These are phyloP conservation scores for Neurospora tetraspora DNA, from an alignment of 495 filamentous ascomycete genomes.

Conservation along the genomic window DNA sequence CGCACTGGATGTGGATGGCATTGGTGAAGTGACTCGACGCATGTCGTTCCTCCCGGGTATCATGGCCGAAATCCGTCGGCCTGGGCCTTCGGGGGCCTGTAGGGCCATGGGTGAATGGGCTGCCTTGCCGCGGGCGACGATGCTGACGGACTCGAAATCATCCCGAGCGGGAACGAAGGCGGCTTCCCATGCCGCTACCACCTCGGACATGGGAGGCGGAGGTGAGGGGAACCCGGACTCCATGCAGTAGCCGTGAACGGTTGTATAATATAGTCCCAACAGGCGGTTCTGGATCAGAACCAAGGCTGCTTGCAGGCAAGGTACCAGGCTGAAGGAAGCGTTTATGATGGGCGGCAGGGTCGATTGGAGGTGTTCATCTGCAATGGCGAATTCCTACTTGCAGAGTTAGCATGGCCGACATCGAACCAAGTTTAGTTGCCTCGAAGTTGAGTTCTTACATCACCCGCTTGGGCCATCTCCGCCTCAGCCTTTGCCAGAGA, in stretches of 20 bases:
- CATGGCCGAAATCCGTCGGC: slow-evolving; percentile 25
- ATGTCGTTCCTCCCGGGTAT: slow-evolving; percentile 14
- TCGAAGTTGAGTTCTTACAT: slow-evolving; percentile 44
- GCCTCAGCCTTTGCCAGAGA: slow-evolving; percentile 65
- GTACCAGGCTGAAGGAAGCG: slow-evolving; percentile 68
- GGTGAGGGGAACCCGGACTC: slow-evolving; percentile 63
- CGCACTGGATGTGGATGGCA: not conserved
- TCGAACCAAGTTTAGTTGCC: no score
- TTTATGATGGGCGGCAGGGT: slow-evolving; percentile 66
- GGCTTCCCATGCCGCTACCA: slow-evolving; percentile 59
- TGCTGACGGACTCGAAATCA: slow-evolving; percentile 62
- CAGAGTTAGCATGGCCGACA: slow-evolving; percentile 7
- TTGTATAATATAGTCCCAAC: slow-evolving; percentile 76
- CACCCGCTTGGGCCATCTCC: slow-evolving; percentile 59
- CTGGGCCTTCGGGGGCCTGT: slow-evolving; percentile 14
- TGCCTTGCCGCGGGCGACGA: slow-evolving; percentile 65
- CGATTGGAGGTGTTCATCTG: slow-evolving; percentile 72
- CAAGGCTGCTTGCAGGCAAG: slow-evolving; percentile 62
- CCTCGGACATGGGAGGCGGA: slow-evolving; percentile 60
- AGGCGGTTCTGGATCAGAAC: slow-evolving; percentile 77
- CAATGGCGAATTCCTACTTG: slow-evolving; percentile 61
- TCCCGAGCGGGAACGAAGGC: slow-evolving; percentile 55
- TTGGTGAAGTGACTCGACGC: not conserved
- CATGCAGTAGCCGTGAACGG: slow-evolving; percentile 67
- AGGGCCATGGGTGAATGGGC: slow-evolving; percentile 51